Evolutionary conservation across 2,329 filamentous ascomycete genomes (phyloP), one percentile per base, ranked within the genome.

Genomic region (Ophiostoma tasmaniense): DNA sequence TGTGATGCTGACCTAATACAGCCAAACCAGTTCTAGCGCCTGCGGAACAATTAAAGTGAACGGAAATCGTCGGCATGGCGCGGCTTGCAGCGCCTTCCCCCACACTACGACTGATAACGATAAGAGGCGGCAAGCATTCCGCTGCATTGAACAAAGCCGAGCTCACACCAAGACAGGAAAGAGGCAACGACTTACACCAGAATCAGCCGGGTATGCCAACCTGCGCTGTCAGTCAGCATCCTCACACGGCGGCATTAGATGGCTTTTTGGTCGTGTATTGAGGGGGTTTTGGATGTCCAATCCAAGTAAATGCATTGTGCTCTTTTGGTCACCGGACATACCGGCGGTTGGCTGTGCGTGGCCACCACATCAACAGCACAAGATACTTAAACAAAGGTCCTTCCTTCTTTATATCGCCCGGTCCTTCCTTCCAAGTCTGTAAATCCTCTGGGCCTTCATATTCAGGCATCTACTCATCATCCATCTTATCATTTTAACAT

Each of bases 11-110:
- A 55, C 22, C 50, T 25, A 59, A 30, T 17, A 25, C 22, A 30
- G 25, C 25, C 52, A 67, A 64, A 20, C 22, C 52, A 52, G 35
- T 39, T 68, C 67, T 20, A 55, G 62, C 42, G 30, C 1, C 28
- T 25, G 35, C 39, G 39, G 59, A 50, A 66, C 30, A 61, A 55
- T 30, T 39, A 72, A 71, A 70, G 70, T 66, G 64, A 55, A 69
- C 77, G 76, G 76, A 73, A 70, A 75, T 30, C 66, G 68, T 74
- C 77, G 76, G 77, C 75, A 75, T 74, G 70, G 70, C 33, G 28
- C 68, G 68, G 68, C 68, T 66, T 70, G 25, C 39, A 45, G n/a
- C 66, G 68, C 66, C 66, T 66, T 67, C 22, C 64, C 64, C 68
- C 39, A 64, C 65, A 55, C 2, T 45, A 2, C 17, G 14, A 10